These are phyloP conservation scores for Cytospora schulzeri DNA, from an alignment of 2,329 filamentous ascomycete genomes.

Conservation along the genomic window DNA sequence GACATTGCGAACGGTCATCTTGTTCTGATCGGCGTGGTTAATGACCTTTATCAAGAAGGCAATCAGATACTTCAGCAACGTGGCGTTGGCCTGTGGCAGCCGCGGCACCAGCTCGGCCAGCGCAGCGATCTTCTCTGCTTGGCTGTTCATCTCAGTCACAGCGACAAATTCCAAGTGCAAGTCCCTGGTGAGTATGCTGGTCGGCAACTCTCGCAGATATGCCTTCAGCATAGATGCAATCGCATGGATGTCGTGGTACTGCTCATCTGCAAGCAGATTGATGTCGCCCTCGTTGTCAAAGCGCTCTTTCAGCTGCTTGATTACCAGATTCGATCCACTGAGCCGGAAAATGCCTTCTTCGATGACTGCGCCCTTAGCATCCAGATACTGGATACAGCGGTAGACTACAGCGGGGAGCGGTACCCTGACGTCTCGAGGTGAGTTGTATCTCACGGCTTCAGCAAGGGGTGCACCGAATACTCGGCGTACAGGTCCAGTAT, in stretches of 20 bases:
- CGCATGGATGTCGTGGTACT: slow-evolving; percentile 94
- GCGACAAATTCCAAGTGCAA: slow-evolving; percentile 86
- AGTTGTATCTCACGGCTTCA: slow-evolving; percentile 82
- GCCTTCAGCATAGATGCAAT: slow-evolving; percentile 92
- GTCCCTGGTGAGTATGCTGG: slow-evolving; percentile 87
- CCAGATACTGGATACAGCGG: slow-evolving; percentile 90
- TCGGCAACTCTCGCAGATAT: slow-evolving; percentile 89
- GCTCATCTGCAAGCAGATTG: slow-evolving; percentile 77
- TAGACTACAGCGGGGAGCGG: slow-evolving; percentile 91
- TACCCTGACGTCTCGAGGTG: slow-evolving; percentile 71
- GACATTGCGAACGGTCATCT: slow-evolving; percentile 97
- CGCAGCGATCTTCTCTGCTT: slow-evolving; percentile 73
- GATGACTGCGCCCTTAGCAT: slow-evolving; percentile 74
- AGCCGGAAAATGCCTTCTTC: slow-evolving; percentile 97
- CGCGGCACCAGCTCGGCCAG: slow-evolving; percentile 78
- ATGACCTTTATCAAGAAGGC: slow-evolving; percentile 90
- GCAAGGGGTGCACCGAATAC: slow-evolving; percentile 85
- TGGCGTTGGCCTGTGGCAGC: slow-evolving; percentile 78
- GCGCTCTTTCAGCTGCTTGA: slow-evolving; percentile 85
- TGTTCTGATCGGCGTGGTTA: slow-evolving; percentile 86
- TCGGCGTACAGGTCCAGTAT: slow-evolving; percentile 61
- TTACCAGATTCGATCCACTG: slow-evolving; percentile 94
- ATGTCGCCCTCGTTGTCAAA: slow-evolving; percentile 95
- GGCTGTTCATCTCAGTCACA: slow-evolving; percentile 76
- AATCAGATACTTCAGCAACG: slow-evolving; percentile 81